Evolutionary conservation across 2,329 filamentous ascomycete species (phyloP).

Genomic region (Penicillium nordicum): DNA sequence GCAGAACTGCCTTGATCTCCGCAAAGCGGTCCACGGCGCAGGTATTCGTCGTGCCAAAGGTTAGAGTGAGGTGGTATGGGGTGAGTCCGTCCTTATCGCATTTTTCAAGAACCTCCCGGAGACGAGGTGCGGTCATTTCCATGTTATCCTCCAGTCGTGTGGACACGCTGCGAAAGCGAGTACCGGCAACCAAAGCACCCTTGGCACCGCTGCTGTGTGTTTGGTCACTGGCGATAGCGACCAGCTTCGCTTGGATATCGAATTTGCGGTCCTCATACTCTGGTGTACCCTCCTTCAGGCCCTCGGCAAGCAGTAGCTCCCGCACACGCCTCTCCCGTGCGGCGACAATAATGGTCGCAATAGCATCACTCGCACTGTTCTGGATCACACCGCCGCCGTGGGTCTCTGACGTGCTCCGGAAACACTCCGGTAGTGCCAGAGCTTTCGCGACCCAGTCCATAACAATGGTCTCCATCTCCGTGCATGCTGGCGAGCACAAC

Average conservation of each 20-base stretch:
- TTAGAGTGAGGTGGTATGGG: constrained; percentile 83
- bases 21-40: constrained; percentile 82
- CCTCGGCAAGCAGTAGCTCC: constrained; percentile 53
- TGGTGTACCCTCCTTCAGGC: constrained; percentile 43
- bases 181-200: constrained; percentile 78
- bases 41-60: constrained; percentile 80
- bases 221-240: constrained; percentile 75
- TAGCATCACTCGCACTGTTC: constrained; percentile 81
- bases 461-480: constrained; percentile 88
- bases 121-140: constrained; percentile 62
- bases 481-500: constrained; percentile 89
- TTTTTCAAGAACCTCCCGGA: constrained; percentile 61
- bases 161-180: constrained; percentile 70
- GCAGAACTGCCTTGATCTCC: constrained; percentile 59
- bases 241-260: constrained; percentile 65
- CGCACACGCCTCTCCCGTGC: constrained; percentile 76
- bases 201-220: constrained; percentile 85
- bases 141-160: constrained; percentile 63
- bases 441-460: constrained; percentile 86
- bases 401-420: constrained; percentile 63
- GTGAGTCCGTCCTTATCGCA: constrained; percentile 67
- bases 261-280: constrained; percentile 69
- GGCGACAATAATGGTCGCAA: constrained; percentile 81
- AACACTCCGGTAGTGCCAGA: constrained; percentile 69
- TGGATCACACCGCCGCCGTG: constrained; percentile 88